Conservation (phyloP, 2,329 filamentous ascomycete species). For the Pseudopithomyces maydicus region DNA sequence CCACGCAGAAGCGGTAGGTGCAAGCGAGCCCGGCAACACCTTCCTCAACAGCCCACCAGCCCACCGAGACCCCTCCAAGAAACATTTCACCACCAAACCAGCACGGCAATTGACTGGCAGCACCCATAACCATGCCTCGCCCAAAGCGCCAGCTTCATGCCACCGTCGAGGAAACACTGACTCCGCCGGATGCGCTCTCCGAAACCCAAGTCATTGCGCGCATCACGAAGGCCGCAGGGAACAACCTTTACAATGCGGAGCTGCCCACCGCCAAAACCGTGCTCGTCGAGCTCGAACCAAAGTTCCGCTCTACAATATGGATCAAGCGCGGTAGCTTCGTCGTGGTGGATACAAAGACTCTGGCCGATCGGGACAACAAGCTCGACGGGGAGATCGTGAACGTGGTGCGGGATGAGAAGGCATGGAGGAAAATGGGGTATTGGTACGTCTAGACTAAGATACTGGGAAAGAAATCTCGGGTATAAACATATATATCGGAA, state of each 20-base stretch:
- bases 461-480: background rate
- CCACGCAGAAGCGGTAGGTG: too few species aligned
- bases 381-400: constrained; percentile 90
- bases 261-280: constrained; percentile 67
- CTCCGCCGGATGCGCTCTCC: constrained; percentile 60
- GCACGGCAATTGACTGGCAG: too few species aligned
- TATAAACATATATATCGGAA: constrained; percentile 15
- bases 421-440: constrained; percentile 86
- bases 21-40: too few species aligned
- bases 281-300: constrained; percentile 79
- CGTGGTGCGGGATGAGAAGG: constrained; percentile 87
- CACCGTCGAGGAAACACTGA: constrained; percentile 73
- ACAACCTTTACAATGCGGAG: constrained; percentile 83
- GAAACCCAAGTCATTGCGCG: constrained; percentile 70
- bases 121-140: constrained; percentile 65
- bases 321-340: constrained; percentile 89
- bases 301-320: constrained; percentile 92
- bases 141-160: constrained; percentile 79
- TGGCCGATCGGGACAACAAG: constrained; percentile 73
- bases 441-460: constrained; percentile 58
- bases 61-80: too few species aligned
- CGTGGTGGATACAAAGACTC: constrained; percentile 72
- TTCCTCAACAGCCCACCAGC: too few species aligned
- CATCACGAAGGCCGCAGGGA: constrained; percentile 81
- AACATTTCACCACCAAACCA: too few species aligned